phyloP scores from a whole-genome alignment of 441 rosid genomes.

The Mallotus japonicus region DNA sequence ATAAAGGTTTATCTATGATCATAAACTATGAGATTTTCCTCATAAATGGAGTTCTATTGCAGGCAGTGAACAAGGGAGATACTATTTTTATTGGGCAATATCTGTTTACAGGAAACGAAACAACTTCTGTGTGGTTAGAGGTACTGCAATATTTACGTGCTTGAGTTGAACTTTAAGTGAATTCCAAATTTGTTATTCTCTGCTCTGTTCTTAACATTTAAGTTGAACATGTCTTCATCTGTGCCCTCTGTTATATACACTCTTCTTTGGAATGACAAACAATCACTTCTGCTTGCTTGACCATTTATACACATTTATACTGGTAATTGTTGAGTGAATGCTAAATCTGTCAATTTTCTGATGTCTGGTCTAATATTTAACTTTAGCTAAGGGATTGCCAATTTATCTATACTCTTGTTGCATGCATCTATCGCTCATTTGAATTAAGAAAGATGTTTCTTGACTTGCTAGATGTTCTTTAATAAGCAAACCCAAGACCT shows the following conservation, averaged over 20 bases:
- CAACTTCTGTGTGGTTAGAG: constrained; percentile 16
- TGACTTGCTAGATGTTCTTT: constrained; percentile 12
- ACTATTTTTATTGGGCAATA: constrained; percentile 15
- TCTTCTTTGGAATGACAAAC: too few species aligned
- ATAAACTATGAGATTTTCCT: neutral
- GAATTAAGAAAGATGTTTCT: neutral
- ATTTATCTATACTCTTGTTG: neutral
- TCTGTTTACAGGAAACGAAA: constrained; percentile 23
- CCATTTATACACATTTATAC: too few species aligned
- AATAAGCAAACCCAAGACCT: neutral
- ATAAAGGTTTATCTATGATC: neutral
- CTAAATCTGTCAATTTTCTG: neutral
- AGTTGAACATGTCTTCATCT: too few species aligned
- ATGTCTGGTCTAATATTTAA: neutral
- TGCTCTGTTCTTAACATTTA: neutral
- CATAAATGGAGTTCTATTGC: constrained; percentile 19
- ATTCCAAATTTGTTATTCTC: neutral
- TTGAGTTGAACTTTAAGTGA: neutral
- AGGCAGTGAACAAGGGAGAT: constrained; percentile 12
- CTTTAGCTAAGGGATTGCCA: constrained; percentile 8
- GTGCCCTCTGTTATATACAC: too few species aligned
- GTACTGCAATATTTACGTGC: neutral
- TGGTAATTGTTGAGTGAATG: constrained; percentile 1
- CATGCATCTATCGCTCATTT: constrained; percentile 1
- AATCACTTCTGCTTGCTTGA: too few species aligned